Evolutionary conservation across 345 rosid species (phyloP), one percentile per base, ranked within the genome.

Genomic region (Iberis pinnata): DNA sequence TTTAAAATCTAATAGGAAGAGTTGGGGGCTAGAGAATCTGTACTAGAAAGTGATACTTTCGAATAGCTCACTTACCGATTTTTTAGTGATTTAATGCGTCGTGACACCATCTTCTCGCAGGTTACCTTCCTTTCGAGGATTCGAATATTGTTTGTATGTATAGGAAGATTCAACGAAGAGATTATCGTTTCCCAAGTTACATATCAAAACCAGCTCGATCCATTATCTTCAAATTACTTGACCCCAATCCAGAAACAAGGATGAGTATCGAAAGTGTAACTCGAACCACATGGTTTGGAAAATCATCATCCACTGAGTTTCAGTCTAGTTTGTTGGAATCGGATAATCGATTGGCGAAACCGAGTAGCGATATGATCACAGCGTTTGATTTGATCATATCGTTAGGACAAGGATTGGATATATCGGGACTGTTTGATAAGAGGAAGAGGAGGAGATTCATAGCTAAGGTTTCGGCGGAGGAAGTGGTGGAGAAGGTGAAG

Each of bases 181-280:
- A 82, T 0, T 90, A 76, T 45, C 73, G 65, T 18, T 70, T 80
- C 48, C 95, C 96, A 2, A 56, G 70, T 14, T 75, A 75, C 73
- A 44, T 87, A 9, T 66, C 84, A 14, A 82, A 67, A 55, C 73
- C 74, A 6, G 95, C 76, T 4, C 68, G 75, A 35, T 47, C 70
- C 12, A 48, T 87, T 1, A 79, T 90, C 18, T 70, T 33, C 42
- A 72, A 70, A 70, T 73, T 87, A 38, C 78, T 90, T 11, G 95
- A 90, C 31, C 98, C 98, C 26, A 87, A 82, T 39, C 96, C 98
- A 0, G 32, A 2, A 0, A 65, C 87, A 3, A 75, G 98, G 72
- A 75, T 79, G 86, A 76, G 84, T 64, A 40, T 87, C 1, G 82
- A 65, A 27, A 33, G 47, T 12, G 40, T 90, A 10, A 78, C 49